Evolutionary conservation across 495 filamentous ascomycete genomes (phyloP), one percentile per base, ranked within the genome.

Genomic region (Bacidia gigantensis): DNA sequence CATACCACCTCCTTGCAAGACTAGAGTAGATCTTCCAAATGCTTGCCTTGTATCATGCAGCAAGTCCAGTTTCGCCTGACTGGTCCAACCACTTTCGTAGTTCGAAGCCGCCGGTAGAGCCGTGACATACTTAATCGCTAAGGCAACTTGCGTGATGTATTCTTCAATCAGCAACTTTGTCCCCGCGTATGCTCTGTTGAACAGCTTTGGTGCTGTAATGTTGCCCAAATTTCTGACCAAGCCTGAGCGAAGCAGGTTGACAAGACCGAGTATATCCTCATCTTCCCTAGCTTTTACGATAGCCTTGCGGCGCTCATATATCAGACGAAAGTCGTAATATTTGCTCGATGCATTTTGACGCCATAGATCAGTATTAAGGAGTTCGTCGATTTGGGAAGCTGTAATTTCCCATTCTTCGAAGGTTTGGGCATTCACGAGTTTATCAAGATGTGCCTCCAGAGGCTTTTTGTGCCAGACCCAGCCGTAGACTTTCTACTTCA

Each of bases 131-230:
- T 83, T 77, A 35, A 95, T 78, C 1, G 86, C 87, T 32, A 83
- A 75, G 32, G 84, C 86, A 18, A 90, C 82, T 55, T 87, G 80
- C 0, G 83, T 82, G 56, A 95, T 82, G 56, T 97, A 97, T 62
- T 95, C 84, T 58, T 94, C 88, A 53, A 97, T 90, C 22, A 93
- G 65, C 21, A 82, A 74, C 64, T 97, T 97, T 2, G 89, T 95
- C 11, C 90, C 90, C 2, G 84, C 82, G 61, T 94, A 93, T 11
- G 85, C 81, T 47, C 83, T 75, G 54, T 88, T 89, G 67, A 86
- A 97, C 2, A 97, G 68, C 54, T 81, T 82, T n/a, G 85, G 78
- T 2, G 80, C 74, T 1, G 86, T 86, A 52, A 97, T 95, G 59
- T 95, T 92, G 29, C 87, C 89, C 9, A 95, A 72, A 58, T 95